Evolutionary conservation across 2,329 filamentous ascomycete genomes (phyloP).

Genomic region (Pseudogymnoascus sp.): DNA sequence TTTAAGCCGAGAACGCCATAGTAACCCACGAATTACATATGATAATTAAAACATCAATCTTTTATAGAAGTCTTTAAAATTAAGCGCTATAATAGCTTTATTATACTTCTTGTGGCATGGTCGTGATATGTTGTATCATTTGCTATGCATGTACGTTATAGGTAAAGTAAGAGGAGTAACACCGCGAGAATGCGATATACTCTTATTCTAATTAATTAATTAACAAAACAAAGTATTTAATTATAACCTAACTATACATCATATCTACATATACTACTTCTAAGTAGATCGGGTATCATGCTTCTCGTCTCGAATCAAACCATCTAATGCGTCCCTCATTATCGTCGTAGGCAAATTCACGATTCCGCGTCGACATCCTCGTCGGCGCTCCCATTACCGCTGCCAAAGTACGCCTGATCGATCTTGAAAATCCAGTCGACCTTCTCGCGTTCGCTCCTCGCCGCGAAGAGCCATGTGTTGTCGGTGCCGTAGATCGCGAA

Average conservation of each 20-base stretch:
- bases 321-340: neutral
- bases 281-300: conserved; percentile 6
- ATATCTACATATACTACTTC: neutral
- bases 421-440: conserved; percentile 95
- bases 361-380: neutral
- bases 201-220: too few species aligned
- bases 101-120: too few species aligned
- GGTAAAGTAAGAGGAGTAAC: too few species aligned
- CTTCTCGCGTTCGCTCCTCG: conserved; percentile 83
- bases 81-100: too few species aligned
- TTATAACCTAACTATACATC: neutral
- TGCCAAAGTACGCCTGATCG: conserved; percentile 55
- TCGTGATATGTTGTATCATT: too few species aligned
- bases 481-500: conserved; percentile 93
- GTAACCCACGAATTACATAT: too few species aligned
- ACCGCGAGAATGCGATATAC: too few species aligned
- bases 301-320: neutral
- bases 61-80: too few species aligned
- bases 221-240: neutral
- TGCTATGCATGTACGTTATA: too few species aligned
- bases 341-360: neutral
- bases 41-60: too few species aligned
- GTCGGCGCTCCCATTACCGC: conserved; percentile 17
- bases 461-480: conserved; percentile 93
- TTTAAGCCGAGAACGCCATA: too few species aligned